Conservation (phyloP, 2,329 filamentous ascomycete species). For the Aspergillus sp. region DNA sequence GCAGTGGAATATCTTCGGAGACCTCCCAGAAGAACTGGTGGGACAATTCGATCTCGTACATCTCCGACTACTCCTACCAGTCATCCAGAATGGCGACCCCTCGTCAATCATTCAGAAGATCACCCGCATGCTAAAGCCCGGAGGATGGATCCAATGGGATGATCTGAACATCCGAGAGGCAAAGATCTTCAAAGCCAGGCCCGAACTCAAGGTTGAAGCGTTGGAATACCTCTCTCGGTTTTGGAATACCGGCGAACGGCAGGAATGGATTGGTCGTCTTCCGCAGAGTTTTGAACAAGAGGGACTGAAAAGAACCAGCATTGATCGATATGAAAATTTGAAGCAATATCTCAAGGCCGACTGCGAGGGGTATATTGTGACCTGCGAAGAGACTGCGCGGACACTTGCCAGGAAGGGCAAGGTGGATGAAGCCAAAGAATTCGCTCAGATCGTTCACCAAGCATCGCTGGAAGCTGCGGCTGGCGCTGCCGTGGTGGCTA, state of each 20-base stretch:
- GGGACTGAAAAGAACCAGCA: not conserved
- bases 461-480: not conserved
- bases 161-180: not conserved
- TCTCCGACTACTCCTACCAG: slow-evolving; percentile 15
- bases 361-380: not conserved
- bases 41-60: slow-evolving; percentile 30
- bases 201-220: not conserved
- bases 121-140: slow-evolving; percentile 9
- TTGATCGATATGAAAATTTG: not conserved
- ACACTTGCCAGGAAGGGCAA: not conserved
- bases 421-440: not conserved
- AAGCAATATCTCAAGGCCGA: not conserved
- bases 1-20: slow-evolving; percentile 18
- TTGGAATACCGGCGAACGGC: slow-evolving; percentile 1
- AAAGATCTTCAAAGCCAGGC: not conserved
- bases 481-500: not conserved
- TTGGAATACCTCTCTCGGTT: slow-evolving; percentile 4
- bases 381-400: slow-evolving; percentile 2
- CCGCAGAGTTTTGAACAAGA: not conserved
- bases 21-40: slow-evolving; percentile 16
- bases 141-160: slow-evolving; percentile 16
- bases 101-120: slow-evolving; percentile 4
- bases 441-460: not conserved
- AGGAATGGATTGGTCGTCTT: slow-evolving; percentile 10
- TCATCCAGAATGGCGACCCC: slow-evolving; percentile 9